phyloP scores from a whole-genome alignment of 106 monocot species.

The Posidonia australis region DNA sequence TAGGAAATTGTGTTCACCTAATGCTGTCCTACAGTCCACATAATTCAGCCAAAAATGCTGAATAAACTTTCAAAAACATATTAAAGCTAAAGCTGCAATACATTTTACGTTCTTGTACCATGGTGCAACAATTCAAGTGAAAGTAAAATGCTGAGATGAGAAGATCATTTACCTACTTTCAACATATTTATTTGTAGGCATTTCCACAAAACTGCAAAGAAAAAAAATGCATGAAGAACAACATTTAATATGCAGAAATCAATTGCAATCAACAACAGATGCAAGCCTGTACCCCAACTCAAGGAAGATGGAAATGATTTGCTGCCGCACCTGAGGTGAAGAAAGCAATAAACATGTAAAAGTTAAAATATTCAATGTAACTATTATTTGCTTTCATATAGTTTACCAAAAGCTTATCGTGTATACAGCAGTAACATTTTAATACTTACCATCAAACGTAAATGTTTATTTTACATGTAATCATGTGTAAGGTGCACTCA shows the following conservation, averaged over 20 bases:
- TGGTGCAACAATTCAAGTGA: background rate
- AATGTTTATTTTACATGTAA: too few relatives aligned
- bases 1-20: too few relatives aligned
- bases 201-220: conserved; percentile 75
- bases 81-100: background rate
- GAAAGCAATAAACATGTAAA: background rate
- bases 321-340: conserved; percentile 63
- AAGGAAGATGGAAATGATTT: conserved; percentile 75
- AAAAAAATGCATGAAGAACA: background rate
- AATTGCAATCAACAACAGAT: background rate
- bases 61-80: background rate
- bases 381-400: background rate
- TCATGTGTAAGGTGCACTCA: too few relatives aligned
- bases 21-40: too few relatives aligned
- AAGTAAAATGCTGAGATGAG: background rate
- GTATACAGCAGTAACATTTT: too few relatives aligned
- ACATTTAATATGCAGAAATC: background rate
- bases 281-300: conserved; percentile 63
- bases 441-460: too few relatives aligned
- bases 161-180: conserved; percentile 62
- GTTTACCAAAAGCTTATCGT: too few relatives aligned
- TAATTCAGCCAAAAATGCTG: too few relatives aligned
- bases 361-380: background rate
- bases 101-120: background rate
- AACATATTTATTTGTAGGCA: conserved; percentile 95